These are phyloP conservation scores for Gracilaria caudata DNA, from an alignment of 23 red algal genomes.

Conservation along the genomic window DNA sequence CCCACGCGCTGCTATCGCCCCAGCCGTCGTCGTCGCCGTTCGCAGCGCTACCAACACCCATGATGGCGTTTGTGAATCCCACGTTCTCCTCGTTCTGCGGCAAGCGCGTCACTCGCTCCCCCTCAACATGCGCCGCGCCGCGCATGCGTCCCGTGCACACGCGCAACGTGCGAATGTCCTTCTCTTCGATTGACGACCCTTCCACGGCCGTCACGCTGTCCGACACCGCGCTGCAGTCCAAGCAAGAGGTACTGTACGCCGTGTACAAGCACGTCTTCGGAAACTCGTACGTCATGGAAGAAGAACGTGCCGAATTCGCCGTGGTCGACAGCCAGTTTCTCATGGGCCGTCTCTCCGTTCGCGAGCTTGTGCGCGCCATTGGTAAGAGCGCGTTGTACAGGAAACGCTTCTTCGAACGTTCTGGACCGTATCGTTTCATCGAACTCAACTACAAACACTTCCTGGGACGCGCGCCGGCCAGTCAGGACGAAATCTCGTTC, in stretches of 20 bases:
- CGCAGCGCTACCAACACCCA: background rate
- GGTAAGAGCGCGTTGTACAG: slow-evolving; percentile 68
- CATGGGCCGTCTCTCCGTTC: slow-evolving; percentile 33
- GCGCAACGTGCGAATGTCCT: slow-evolving; percentile 45
- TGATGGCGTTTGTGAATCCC: slow-evolving; percentile 41
- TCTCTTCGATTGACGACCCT: slow-evolving; percentile 62
- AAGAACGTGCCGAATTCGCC: slow-evolving; percentile 52
- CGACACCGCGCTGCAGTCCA: slow-evolving; percentile 3
- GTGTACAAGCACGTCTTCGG: slow-evolving; percentile 82
- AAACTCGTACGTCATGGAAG: slow-evolving; percentile 84
- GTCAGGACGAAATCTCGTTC: slow-evolving; percentile 63
- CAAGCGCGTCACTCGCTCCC: background rate
- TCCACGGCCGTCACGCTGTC: background rate
- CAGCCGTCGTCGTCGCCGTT: background rate
- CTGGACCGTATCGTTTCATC: slow-evolving; percentile 66
- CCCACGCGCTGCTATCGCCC: too few species aligned
- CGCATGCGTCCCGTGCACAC: background rate
- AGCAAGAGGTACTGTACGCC: slow-evolving; percentile 33
- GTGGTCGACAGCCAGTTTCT: slow-evolving; percentile 54
- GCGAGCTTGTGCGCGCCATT: slow-evolving; percentile 76
- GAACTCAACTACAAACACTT: slow-evolving; percentile 90
- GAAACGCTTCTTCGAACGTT: slow-evolving; percentile 72
- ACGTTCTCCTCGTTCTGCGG: background rate
- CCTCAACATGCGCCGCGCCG: background rate
- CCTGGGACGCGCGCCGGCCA: slow-evolving; percentile 69